These are phyloP conservation scores for Collybiopsis confluens DNA, from an alignment of 768 basidiomycete species.

Conservation along the genomic window DNA sequence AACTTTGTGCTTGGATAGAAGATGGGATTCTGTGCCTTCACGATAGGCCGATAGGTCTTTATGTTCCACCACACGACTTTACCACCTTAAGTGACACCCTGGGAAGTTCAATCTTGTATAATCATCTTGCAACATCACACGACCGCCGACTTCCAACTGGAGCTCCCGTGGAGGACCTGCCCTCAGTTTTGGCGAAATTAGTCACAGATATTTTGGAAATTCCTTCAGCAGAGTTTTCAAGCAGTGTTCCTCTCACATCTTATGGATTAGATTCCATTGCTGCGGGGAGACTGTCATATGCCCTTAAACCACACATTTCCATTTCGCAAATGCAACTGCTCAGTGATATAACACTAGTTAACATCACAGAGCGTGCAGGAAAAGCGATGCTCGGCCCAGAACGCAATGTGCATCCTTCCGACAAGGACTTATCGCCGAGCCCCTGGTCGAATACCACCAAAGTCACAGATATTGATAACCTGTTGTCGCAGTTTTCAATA, in stretches of 20 bases:
- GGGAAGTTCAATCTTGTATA: neutral
- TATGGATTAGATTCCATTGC: slow-evolving; percentile 1
- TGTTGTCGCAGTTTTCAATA: neutral
- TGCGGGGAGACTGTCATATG: neutral
- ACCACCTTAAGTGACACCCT: neutral
- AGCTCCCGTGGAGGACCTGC: neutral
- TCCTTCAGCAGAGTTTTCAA: neutral
- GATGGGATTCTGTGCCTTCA: neutral
- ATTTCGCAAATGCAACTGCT: slow-evolving; percentile 3
- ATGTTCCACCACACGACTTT: slow-evolving; percentile 1
- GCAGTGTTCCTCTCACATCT: neutral
- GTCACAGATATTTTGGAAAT: neutral
- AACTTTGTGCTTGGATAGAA: neutral
- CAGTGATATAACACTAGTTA: too few species aligned
- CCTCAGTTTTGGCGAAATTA: neutral
- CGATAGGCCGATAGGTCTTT: neutral
- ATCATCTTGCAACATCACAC: neutral
- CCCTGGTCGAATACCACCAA: too few species aligned
- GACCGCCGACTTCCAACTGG: too few species aligned
- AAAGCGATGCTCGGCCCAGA: too few species aligned
- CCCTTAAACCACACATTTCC: neutral
- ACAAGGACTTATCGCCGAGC: too few species aligned
- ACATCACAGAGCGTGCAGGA: too few species aligned
- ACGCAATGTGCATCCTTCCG: too few species aligned
- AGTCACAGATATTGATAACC: too few species aligned